phyloP scores from a whole-genome alignment of 2,329 filamentous ascomycete genomes.

The Emericellopsis cladophorae region DNA sequence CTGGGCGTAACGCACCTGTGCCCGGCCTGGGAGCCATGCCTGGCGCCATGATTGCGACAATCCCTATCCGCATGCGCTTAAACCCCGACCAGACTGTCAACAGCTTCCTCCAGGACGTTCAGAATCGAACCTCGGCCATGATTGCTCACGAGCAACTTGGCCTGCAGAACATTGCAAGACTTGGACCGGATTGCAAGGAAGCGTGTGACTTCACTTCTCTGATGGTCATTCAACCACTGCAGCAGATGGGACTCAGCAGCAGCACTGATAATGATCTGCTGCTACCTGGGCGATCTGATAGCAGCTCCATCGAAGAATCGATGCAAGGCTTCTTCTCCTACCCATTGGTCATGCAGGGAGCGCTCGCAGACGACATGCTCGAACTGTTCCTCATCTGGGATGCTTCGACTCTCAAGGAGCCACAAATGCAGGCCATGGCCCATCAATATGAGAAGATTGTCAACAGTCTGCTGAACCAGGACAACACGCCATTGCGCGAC shows the following conservation, averaged over 20 bases:
- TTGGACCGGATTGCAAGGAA: slow-evolving; percentile 3
- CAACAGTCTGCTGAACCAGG: background rate
- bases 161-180: slow-evolving; percentile 5
- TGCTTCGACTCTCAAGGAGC: background rate
- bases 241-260: slow-evolving; percentile 1
- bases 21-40: slow-evolving; percentile 3
- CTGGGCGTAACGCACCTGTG: slow-evolving; percentile 9
- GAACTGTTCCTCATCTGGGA: slow-evolving; percentile 1
- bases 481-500: background rate
- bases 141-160: slow-evolving; percentile 9
- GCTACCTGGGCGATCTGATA: background rate
- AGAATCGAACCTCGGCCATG: slow-evolving; percentile 6
- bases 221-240: slow-evolving; percentile 1
- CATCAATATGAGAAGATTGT: slow-evolving; percentile 2
- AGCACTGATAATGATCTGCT: slow-evolving; percentile 7
- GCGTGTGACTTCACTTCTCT: slow-evolving; percentile 2
- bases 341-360: slow-evolving; percentile 2
- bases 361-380: background rate
- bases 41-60: slow-evolving; percentile 5
- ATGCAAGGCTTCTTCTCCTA: slow-evolving; percentile 5
- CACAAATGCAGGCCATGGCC: background rate
- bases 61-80: slow-evolving; percentile 5
- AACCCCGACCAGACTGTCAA: background rate
- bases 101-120: slow-evolving; percentile 4
- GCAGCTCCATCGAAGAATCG: background rate